Evolutionary conservation across 495 filamentous ascomycete species (phyloP), one percentile per base, ranked within the genome.

Genomic region (Xylaria bambusicola): DNA sequence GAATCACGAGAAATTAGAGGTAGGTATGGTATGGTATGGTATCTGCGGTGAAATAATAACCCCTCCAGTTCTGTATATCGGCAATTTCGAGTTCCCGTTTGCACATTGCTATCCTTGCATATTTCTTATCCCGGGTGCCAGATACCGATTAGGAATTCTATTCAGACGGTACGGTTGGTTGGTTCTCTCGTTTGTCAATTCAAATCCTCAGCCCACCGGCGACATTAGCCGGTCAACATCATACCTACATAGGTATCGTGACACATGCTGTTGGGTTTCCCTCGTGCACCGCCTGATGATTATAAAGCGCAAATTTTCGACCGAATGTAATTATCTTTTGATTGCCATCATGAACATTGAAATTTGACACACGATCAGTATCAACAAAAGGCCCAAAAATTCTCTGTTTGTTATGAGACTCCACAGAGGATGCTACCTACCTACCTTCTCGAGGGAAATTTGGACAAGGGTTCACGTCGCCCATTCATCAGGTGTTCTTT

Each of bases 381-480:
- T 44, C 36, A 54, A 38, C n/a, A 54, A 44, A 8, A 13, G 17
- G 26, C 3, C 20, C 15, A 18, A 44, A 54, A 56, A 26, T n/a
- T n/a, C 17, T 45, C 41, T 18, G 20, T 17, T 6, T 20, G n/a
- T n/a, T n/a, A n/a, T n/a, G n/a, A 3, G 27, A 56, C 53, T 56
- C 53, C 53, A 56, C 53, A 45, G 27, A 12, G 27, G 42, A 36
- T 56, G 41, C 53, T 33, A 56, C 53, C 42, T 21, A 56, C 53
- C 46, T 26, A n/a, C n/a, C n/a, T n/a, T n/a, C n/a, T n/a, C n/a
- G n/a, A 17, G 33, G n/a, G 21, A 24, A 29, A 24, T 29, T 42
- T 31, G 23, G 52, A 29, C 36, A 18, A 44, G 52, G 52, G 52
- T 29, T 33, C n/a, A n/a, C n/a, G n/a, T n/a, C n/a, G n/a, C 15